Base-by-base conservation (phyloP, 345 rosid species). In the Melaleuca alternifolia region DNA sequence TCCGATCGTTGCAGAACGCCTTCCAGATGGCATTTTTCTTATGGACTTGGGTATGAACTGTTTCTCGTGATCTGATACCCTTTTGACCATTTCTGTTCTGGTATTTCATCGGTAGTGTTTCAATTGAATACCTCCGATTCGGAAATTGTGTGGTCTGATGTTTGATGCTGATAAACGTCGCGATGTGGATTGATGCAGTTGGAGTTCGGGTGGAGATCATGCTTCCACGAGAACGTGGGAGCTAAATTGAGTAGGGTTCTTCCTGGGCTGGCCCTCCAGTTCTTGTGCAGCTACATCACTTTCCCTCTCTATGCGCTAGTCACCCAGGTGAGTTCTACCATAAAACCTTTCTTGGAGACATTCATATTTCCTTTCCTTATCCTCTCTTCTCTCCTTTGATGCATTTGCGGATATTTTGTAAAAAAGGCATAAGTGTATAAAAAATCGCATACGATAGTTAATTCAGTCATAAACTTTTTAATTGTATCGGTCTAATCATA, bases 261-360 rank as follows among this genome's bases (percentile, higher is more conserved):
- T 14, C 90, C 89, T 16, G 93, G 92, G 11, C 16, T 92, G 44
- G 86, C 86, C 51, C 90, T 92, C 21, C 95, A 91, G 82, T 77
- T 93, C 86, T 50, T 93, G 2, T 93, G 95, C 87, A 93, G 94
- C 88, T 92, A 92, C 50, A 92, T 91, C 65, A 92, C 93, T 18
- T 93, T 93, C 83, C 95, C 95, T 85, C 95, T 93, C 21, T 91
- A 93, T 77, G 89, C 92, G 12, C 82, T 93, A 84, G 94, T 92
- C 5, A 93, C 95, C 7, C 95, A 93, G 37, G 94, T 92, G 51
- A 93, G 94, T 90, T 65, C 77, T 30, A 65, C 24, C 46, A 33
- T 9, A 18, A 65, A 65, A 65, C 23, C 77, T 65, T 65, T 33
- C 46, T 65, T 33, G 5, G 16, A 16, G 46, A 65, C 46, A 15